Evolutionary conservation across 805 yeast species (phyloP), one percentile per base, ranked within the genome.

Genomic region (Zygosaccharomyces gambellarensis): DNA sequence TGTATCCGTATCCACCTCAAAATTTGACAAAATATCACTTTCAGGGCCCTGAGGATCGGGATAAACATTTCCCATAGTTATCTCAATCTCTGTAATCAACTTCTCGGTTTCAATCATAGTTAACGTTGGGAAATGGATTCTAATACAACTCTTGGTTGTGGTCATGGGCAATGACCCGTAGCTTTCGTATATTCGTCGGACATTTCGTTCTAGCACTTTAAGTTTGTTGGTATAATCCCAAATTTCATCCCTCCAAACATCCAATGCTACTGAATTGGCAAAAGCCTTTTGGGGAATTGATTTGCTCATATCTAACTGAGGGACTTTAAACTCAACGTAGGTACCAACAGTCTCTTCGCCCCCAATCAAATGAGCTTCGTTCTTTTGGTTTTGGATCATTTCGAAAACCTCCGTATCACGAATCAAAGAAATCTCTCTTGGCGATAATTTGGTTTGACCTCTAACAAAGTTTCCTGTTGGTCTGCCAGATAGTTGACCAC

Each of bases 71-170:
- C 90, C 90, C 9, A 77, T 72, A 1, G 76, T 63, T 5, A 86
- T 78, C 22, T 79, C 85, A 51, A 79, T 72, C 39, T 85, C 94
- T 36, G 72, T 61, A 51, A 85, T 66, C 51, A 86, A 65, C 19
- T 54, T 52, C 57, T 82, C 84, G 57, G 86, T 78, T 55, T 80
- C 80, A 5, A 64, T 70, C 5, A 74, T 67, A 51, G 85, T 88
- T 51, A 85, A 75, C 62, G 85, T 86, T 30, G 92, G 89, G 69
- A 88, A 87, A 62, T 79, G 83, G 11, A 83, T 79, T 55, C 83
- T 70, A 45, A 81, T 65, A 30, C 17, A 32, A 10, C 68, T 62
- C 34, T 67, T 59, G 41, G 72, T 72, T 47, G 78, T 67, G 42
- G 80, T 72, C 47, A 85, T 71, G 7, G 87, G 89, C 54, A 82